Base-by-base conservation (phyloP, 139 green algal species). In the Chlorella sorokiniana region DNA sequence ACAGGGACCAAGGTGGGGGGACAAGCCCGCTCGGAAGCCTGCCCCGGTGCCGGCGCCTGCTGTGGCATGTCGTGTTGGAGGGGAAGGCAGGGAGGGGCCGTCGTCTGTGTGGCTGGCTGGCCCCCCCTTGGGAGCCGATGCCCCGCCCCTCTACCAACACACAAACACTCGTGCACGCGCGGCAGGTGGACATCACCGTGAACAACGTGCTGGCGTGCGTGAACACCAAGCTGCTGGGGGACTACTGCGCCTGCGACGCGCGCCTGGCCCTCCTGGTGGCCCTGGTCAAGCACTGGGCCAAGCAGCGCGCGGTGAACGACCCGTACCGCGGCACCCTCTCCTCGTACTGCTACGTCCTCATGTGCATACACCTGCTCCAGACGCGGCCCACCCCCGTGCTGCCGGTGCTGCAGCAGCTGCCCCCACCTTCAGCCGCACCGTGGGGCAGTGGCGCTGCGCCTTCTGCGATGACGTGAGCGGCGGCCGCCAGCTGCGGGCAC, bases 251-350 rank as follows among this genome's bases (percentile, higher is more conserved):
- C 1, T 69, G 98, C 6, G 95, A 98, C 86, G 78, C 83, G 1
- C 85, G 95, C 18, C 85, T 98, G 70, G 73, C 88, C 0, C 88
- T 93, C 82, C 89, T 98, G 52, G 91, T 88, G 40, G 64, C 69
- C 2, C 59, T 97, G 33, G 91, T 98, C 73, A 98, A 98, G 94
- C 92, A 96, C 83, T 98, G 95, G 95, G 95, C 95, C 65, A 96
- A 96, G 88, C 78, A 82, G 59, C 87, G 95, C 16, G 62, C 79
- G 22, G 90, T 97, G 67, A 98, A 98, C 81, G 92, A 97, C 78
- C 88, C 93, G 1, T 98, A 98, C 86, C 85, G 89, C 25, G 95
- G 95, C 81, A 98, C 95, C 8, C 92, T 98, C 10, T 96, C 89
- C 29, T 94, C 86, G 67, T 98, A 98, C 82, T 93, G 91, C 56